phyloP scores from a whole-genome alignment of 2,329 filamentous ascomycete genomes.

The Pyricularia sp. region DNA sequence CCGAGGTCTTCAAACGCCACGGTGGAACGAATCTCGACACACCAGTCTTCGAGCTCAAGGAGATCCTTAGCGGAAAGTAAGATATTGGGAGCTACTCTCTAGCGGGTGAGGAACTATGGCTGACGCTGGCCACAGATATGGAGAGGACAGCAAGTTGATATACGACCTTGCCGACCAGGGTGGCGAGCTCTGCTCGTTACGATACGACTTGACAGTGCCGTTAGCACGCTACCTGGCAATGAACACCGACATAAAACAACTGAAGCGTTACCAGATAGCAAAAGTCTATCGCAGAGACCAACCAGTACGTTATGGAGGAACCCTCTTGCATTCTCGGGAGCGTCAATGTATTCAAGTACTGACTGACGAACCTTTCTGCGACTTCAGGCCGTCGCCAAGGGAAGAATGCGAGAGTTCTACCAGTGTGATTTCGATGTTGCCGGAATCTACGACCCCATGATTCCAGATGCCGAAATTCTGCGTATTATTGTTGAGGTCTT shows the following conservation, averaged over 20 bases:
- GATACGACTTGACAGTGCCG: slow-evolving; percentile 55
- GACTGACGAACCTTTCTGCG: not conserved
- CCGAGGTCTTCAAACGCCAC: slow-evolving; percentile 38
- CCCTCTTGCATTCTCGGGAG: not conserved
- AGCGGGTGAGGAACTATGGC: slow-evolving; percentile 7
- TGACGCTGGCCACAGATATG: slow-evolving; percentile 57
- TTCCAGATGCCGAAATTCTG: slow-evolving; percentile 84
- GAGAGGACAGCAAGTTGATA: slow-evolving; percentile 61
- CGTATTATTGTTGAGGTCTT: slow-evolving; percentile 81
- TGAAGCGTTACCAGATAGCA: slow-evolving; percentile 92
- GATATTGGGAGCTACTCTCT: slow-evolving; percentile 10
- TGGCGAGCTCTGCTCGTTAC: slow-evolving; percentile 70
- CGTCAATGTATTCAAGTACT: not conserved
- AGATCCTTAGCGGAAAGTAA: slow-evolving; percentile 42
- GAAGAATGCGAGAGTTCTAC: slow-evolving; percentile 92
- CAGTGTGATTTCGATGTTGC: slow-evolving; percentile 97
- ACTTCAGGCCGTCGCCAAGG: slow-evolving; percentile 67
- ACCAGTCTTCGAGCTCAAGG: slow-evolving; percentile 66
- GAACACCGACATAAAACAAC: slow-evolving; percentile 72
- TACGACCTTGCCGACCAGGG: slow-evolving; percentile 80
- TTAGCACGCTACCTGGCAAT: slow-evolving; percentile 90
- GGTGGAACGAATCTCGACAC: slow-evolving; percentile 64
- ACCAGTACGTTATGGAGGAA: slow-evolving; percentile 5
- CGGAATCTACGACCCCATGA: slow-evolving; percentile 78
- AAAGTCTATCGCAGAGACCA: slow-evolving; percentile 60